Conservation (phyloP, 352 stramenopile species). For the Phytophthora fragariae region DNA sequence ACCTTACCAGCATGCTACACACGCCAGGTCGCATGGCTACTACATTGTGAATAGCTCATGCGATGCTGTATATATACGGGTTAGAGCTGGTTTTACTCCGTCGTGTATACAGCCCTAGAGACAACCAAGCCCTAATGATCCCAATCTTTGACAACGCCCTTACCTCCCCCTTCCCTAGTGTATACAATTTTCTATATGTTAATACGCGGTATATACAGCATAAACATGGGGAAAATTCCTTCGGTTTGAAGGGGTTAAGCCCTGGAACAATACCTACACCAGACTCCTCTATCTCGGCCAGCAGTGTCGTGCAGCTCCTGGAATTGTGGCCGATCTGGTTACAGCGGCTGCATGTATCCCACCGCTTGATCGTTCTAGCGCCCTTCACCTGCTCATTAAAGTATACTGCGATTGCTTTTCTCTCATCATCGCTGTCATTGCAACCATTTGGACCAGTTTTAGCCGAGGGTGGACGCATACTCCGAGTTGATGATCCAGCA, state of each 20-base stretch:
- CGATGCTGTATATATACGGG: background rate
- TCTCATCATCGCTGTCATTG: background rate
- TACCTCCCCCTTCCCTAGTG: background rate
- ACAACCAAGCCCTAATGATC: background rate
- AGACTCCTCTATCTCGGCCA: background rate
- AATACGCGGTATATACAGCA: background rate
- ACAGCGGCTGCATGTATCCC: background rate
- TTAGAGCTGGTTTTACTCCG: background rate
- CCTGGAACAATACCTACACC: constrained; percentile 1
- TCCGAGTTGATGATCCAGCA: background rate
- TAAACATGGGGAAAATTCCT: background rate
- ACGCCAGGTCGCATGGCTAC: background rate
- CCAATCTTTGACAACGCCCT: background rate
- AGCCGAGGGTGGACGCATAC: background rate
- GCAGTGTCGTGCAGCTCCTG: background rate
- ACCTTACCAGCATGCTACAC: background rate
- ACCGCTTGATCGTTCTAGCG: background rate
- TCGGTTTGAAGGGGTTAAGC: background rate
- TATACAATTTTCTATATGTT: background rate
- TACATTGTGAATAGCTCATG: background rate
- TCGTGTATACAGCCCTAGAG: background rate
- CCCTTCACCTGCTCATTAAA: background rate
- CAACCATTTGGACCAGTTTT: background rate
- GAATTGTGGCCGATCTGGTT: background rate
- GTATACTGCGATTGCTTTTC: background rate